phyloP scores from a whole-genome alignment of 345 rosid species.

The Combretum micranthum region DNA sequence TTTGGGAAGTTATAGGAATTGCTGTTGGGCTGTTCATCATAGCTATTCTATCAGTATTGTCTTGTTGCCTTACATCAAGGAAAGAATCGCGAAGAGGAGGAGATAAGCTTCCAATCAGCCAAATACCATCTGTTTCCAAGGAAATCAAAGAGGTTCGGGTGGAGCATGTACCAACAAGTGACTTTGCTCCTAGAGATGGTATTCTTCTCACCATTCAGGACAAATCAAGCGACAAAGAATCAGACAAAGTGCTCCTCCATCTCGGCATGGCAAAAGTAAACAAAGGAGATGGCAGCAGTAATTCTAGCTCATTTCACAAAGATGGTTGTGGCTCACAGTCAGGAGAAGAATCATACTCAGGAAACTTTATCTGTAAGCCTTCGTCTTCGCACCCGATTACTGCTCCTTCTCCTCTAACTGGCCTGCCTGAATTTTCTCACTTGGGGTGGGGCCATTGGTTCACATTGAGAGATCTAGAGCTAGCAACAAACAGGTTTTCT shows the following conservation, averaged over 20 bases:
- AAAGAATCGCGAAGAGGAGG: slow-evolving; percentile 59
- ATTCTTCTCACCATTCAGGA: slow-evolving; percentile 69
- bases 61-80: slow-evolving; percentile 59
- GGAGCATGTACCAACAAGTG: slow-evolving; percentile 59
- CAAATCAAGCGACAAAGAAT: slow-evolving; percentile 54
- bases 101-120: slow-evolving; percentile 45
- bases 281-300: slow-evolving; percentile 51
- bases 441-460: slow-evolving; percentile 94
- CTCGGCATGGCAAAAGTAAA: slow-evolving; percentile 57
- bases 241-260: slow-evolving; percentile 78
- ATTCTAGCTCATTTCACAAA: slow-evolving; percentile 56
- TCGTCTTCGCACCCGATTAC: slow-evolving; percentile 63
- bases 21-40: slow-evolving; percentile 64
- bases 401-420: slow-evolving; percentile 64
- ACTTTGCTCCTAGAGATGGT: slow-evolving; percentile 64
- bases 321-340: slow-evolving; percentile 57
- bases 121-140: slow-evolving; percentile 75
- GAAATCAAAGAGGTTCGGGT: slow-evolving; percentile 91
- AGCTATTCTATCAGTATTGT: slow-evolving; percentile 59
- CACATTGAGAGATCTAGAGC: slow-evolving; percentile 72
- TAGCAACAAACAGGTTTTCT: slow-evolving; percentile 65
- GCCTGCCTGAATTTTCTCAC: slow-evolving; percentile 73
- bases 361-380: slow-evolving; percentile 38
- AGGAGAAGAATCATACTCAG: slow-evolving; percentile 66
- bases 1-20: slow-evolving; percentile 84